A percentile compares a stretch with the other conserved stretches of the same genome.
These are phyloP conservation scores for Suillus subalutaceus DNA, from an alignment of 768 basidiomycete genomes.

Conservation along the genomic window DNA sequence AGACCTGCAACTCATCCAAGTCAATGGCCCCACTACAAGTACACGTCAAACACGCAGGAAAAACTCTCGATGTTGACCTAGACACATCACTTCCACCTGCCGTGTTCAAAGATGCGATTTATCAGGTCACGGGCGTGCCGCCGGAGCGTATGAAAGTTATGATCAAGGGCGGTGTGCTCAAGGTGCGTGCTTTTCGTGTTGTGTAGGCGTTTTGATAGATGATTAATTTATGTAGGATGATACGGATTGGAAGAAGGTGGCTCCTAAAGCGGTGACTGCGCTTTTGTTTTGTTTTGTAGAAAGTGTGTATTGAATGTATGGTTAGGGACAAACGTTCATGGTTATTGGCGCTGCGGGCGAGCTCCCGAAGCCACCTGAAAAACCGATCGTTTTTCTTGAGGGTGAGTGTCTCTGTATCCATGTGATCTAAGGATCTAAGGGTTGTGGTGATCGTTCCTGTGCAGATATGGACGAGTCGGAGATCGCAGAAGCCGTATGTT, in stretches of 20 bases:
- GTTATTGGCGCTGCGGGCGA: conserved; percentile 94
- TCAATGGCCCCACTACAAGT: conserved; percentile 72
- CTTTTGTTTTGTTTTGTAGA: conserved; percentile 5
- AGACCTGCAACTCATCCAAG: conserved; percentile 14
- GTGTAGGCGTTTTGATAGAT: conserved; percentile 6
- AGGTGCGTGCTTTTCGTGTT: conserved; percentile 50
- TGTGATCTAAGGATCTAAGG: not conserved
- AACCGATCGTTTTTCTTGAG: conserved; percentile 83
- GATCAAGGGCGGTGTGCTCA: conserved; percentile 90
- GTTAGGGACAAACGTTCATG: conserved; percentile 85
- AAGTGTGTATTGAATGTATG: conserved; percentile 6
- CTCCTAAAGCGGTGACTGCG: conserved; percentile 70
- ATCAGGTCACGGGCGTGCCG: conserved; percentile 83
- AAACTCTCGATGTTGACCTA: conserved; percentile 69
- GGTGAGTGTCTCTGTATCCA: conserved; percentile 43
- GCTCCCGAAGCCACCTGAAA: conserved; percentile 83
- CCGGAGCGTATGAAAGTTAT: conserved; percentile 96
- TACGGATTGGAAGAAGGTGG: conserved; percentile 82
- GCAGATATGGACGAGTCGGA: conserved; percentile 85
- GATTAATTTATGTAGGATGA: conserved; percentile 64
- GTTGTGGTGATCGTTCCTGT: conserved; percentile 5
- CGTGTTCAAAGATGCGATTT: conserved; percentile 83
- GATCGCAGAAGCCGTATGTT: conserved; percentile 75
- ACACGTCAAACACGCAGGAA: conserved; percentile 89
- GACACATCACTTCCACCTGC: conserved; percentile 70